Base-by-base conservation (phyloP, 2,329 filamentous ascomycete species). In the Aspergillus piperis region DNA sequence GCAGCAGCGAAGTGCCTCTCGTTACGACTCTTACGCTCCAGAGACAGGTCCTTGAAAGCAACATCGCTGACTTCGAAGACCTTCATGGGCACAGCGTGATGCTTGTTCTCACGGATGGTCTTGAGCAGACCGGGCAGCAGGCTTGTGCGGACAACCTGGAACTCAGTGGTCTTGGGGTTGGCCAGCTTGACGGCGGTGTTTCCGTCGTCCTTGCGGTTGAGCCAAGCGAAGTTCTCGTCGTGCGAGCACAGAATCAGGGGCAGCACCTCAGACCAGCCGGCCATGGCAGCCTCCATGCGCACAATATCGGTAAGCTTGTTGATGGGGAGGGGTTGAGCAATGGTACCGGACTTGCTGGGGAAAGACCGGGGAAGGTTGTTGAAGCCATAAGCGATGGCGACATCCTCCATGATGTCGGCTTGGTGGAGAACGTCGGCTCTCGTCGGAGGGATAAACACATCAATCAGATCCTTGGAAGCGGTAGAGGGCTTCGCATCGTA, bases 361-460 rank as follows among this genome's bases (percentile, higher is more conserved):
- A 94, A 92, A 52, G 89, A 88, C 55, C 92, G 89, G 1, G 94
- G 93, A 17, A 99, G 88, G 64, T 90, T 92, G 83, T 99, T 99
- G 85, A 96, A 99, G 66, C 96, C 95, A 76, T 98, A 97, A 56
- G 92, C 92, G 66, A 99, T 95, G 42, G 92, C 95, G 19, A 96
- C 88, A 74, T 99, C 96, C 80, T 99, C 95, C 94, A 99, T 99
- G 68, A 99, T 91, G 75, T 99, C 95, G 70, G 92, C 96, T 73
- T 97, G 90, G 77, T 99, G 95, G 32, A 99, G 87, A 44, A 99
- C 89, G 76, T 99, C 95, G 51, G 95, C 94, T 64, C 95, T 87
- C 50, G 93, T 98, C 32, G 93, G 87, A 8, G 95, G 95, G 23
- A 98, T 86, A 38, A 88, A 84, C 27, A 98, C 88, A 70, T 96